phyloP scores from a whole-genome alignment of 495 filamentous ascomycete genomes.

The Daldinia concentrica region DNA sequence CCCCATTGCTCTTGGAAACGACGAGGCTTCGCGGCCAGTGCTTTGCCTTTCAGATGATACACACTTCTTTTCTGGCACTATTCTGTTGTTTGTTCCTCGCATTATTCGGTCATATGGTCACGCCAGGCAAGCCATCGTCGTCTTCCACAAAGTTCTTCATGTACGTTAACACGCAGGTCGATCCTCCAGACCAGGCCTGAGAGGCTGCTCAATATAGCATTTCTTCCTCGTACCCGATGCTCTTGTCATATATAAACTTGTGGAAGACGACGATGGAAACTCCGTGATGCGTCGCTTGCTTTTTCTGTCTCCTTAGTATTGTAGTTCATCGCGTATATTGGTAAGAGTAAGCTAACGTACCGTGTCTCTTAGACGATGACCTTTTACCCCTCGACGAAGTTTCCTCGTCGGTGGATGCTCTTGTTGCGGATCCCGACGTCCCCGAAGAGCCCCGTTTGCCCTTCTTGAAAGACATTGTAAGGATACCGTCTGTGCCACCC shows the following conservation, averaged over 20 bases:
- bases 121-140: constrained; percentile 71
- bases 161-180: constrained; percentile 77
- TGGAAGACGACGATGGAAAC: constrained; percentile 66
- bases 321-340: constrained; percentile 40
- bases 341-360: constrained; percentile 51
- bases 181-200: constrained; percentile 54
- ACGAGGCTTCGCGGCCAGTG: constrained; percentile 51
- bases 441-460: constrained; percentile 48
- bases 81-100: constrained; percentile 45
- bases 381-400: constrained; percentile 62
- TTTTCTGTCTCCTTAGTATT: constrained; percentile 42
- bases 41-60: constrained; percentile 48
- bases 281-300: constrained; percentile 56
- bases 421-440: constrained; percentile 62
- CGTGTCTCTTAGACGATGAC: constrained; percentile 56
- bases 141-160: constrained; percentile 72
- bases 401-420: constrained; percentile 63
- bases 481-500: constrained; percentile 67
- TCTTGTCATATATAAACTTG: constrained; percentile 51
- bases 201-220: constrained; percentile 64
- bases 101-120: constrained; percentile 55
- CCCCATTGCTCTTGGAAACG: constrained; percentile 52
- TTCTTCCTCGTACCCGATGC: constrained; percentile 51
- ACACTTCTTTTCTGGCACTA: constrained; percentile 47
- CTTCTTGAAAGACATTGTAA: constrained; percentile 53